A percentile compares a stretch with the other conserved stretches of the same genome.
phyloP scores from a whole-genome alignment of 1,139 yeast genomes.

The Saccharomyces hybrid region DNA sequence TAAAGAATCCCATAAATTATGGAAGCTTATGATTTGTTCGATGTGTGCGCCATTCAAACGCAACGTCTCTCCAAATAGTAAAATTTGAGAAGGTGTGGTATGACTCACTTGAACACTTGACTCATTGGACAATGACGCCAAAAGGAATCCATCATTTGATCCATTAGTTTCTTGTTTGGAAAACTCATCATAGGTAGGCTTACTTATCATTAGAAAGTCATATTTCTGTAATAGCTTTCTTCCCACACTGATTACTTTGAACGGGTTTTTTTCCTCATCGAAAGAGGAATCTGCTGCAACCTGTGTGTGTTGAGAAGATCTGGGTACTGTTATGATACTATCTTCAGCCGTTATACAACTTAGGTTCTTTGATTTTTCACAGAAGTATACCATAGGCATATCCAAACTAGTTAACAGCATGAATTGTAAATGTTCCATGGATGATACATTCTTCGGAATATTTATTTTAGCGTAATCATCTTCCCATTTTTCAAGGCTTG shows the following conservation, averaged over 20 bases:
- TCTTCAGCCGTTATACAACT: conserved; percentile 39
- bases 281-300: conserved; percentile 44
- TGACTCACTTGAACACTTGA: background rate
- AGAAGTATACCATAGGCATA: conserved; percentile 12
- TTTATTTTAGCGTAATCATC: conserved; percentile 1
- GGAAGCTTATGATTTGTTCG: conserved; percentile 13
- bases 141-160: conserved; percentile 33
- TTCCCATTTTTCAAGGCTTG: background rate
- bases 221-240: conserved; percentile 34
- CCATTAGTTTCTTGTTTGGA: conserved; percentile 15
- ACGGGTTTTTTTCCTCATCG: conserved; percentile 43
- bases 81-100: background rate
- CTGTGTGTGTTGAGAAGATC: conserved; percentile 32
- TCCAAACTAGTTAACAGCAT: conserved; percentile 13
- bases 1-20: conserved; percentile 26
- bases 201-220: conserved; percentile 42
- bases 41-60: background rate
- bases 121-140: conserved; percentile 10
- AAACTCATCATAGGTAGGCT: background rate
- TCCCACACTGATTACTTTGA: conserved; percentile 39
- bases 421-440: conserved; percentile 5
- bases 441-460: background rate
- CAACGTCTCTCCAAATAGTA: conserved; percentile 1
- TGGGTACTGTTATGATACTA: conserved; percentile 40
- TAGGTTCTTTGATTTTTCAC: conserved; percentile 24